These are phyloP conservation scores for Macaranga tanarius DNA, from an alignment of 441 rosid species.

Conservation along the genomic window DNA sequence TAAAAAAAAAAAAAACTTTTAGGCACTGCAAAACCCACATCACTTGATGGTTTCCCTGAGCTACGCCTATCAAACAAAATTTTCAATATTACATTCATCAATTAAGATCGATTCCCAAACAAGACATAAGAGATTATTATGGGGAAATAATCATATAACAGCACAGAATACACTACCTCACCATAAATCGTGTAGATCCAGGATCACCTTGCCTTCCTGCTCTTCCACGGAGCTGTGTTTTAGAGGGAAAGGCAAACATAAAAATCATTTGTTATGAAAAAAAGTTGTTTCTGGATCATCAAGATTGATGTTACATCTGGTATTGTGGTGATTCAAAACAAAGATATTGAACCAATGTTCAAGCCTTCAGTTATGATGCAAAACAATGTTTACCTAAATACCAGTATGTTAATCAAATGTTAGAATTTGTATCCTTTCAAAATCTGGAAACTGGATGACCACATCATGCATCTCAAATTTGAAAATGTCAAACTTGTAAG, in stretches of 20 bases:
- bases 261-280: neutral
- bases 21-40: neutral
- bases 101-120: neutral
- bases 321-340: neutral
- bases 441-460: neutral
- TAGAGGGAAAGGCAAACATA: neutral
- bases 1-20: neutral
- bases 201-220: slow-evolving; percentile 99
- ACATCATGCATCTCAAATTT: neutral
- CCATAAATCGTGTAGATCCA: slow-evolving; percentile 97
- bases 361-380: neutral
- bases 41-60: neutral
- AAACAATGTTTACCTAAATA: neutral
- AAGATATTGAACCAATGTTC: neutral
- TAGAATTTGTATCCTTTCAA: neutral
- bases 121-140: neutral
- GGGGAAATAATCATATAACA: slow-evolving; percentile 14
- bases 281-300: neutral
- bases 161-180: slow-evolving; percentile 55
- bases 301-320: neutral
- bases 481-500: neutral
- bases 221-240: slow-evolving; percentile 86
- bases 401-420: slow-evolving; percentile 7
- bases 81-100: neutral
- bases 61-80: neutral